phyloP scores from a whole-genome alignment of 805 yeast genomes.

The Yarrowia divulgata region DNA sequence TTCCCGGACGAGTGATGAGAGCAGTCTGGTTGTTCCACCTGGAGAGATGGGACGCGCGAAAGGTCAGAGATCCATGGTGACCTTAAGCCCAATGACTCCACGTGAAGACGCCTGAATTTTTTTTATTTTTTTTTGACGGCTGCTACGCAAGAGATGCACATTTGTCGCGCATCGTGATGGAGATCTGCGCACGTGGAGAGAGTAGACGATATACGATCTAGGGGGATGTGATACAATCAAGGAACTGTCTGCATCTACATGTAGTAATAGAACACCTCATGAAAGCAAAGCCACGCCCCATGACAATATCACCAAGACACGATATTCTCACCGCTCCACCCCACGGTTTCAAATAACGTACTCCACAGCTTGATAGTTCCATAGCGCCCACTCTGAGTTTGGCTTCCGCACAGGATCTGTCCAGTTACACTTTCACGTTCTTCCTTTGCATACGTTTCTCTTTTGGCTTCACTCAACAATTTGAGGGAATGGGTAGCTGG shows the following conservation, averaged over 20 bases:
- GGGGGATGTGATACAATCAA: too few species aligned
- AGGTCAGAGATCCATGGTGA: too few species aligned
- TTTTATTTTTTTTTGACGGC: neutral
- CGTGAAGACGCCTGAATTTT: too few species aligned
- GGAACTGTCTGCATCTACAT: too few species aligned
- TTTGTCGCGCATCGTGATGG: neutral
- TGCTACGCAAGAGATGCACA: neutral
- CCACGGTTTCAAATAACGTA: slow-evolving; percentile 7
- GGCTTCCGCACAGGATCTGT: slow-evolving; percentile 7
- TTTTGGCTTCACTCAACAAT: slow-evolving; percentile 14
- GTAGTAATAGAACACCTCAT: too few species aligned
- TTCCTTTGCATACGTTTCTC: slow-evolving; percentile 4
- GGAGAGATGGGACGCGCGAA: too few species aligned
- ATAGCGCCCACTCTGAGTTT: slow-evolving; percentile 15
- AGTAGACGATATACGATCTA: too few species aligned
- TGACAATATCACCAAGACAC: too few species aligned
- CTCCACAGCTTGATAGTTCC: neutral
- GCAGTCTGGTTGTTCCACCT: too few species aligned
- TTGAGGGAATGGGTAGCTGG: neutral
- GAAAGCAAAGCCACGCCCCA: too few species aligned
- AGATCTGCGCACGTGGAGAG: neutral
- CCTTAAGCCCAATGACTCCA: too few species aligned
- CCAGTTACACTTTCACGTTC: slow-evolving; percentile 21
- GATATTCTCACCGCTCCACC: neutral
- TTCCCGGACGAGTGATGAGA: too few species aligned